Conservation (phyloP, 345 rosid genomes). For the Noccaea bulbosa region DNA sequence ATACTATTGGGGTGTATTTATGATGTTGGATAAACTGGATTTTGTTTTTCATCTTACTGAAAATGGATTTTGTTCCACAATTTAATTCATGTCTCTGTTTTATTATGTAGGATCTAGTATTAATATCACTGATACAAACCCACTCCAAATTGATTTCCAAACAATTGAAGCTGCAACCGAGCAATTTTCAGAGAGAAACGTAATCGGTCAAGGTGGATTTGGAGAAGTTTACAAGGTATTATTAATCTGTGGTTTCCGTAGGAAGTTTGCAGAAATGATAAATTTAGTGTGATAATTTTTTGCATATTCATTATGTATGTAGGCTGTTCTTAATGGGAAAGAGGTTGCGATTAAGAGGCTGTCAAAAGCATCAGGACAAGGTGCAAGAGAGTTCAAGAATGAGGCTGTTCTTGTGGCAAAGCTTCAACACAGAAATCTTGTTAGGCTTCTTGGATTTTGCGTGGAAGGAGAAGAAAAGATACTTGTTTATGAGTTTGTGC, state of each 20-base stretch:
- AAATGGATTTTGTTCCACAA: background rate
- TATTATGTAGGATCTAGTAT: constrained; percentile 8
- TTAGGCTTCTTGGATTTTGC: constrained; percentile 58
- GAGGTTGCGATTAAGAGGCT: constrained; percentile 62
- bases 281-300: background rate
- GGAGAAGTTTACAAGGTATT: constrained; percentile 67
- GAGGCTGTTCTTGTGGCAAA: constrained; percentile 57
- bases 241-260: background rate
- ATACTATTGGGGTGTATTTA: background rate
- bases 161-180: constrained; percentile 38
- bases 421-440: constrained; percentile 67
- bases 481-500: constrained; percentile 56
- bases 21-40: background rate
- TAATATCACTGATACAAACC: constrained; percentile 40
- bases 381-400: constrained; percentile 54
- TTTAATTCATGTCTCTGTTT: background rate
- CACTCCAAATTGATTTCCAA: constrained; percentile 22
- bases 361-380: constrained; percentile 54
- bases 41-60: background rate
- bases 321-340: constrained; percentile 51
- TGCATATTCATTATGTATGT: background rate
- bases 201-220: constrained; percentile 71
- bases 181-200: constrained; percentile 50
- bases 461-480: constrained; percentile 54
- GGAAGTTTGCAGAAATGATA: background rate